Percentiles rank a stretch among this genome's conserved stretches.
phyloP scores from a whole-genome alignment of 176 grass and related monocot species.

The Oryza rufipogon region DNA sequence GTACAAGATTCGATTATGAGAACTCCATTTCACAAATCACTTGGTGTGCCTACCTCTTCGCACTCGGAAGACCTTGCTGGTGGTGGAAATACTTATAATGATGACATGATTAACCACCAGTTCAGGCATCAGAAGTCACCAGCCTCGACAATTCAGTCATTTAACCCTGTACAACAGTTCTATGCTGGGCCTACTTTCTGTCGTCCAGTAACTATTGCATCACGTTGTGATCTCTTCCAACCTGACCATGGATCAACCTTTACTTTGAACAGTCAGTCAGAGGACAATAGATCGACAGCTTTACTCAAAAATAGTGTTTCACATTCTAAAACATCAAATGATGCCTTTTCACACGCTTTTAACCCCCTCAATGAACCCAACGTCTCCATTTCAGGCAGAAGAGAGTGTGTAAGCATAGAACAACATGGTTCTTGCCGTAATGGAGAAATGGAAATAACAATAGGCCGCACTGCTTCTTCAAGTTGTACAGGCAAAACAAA shows the following conservation, averaged over 20 bases:
- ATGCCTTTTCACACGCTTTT: neutral
- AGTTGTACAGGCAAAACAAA: neutral
- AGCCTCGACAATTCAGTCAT: neutral
- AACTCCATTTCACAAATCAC: neutral
- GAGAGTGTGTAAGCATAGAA: slow-evolving; percentile 4
- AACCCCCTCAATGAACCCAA: neutral
- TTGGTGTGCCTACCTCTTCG: neutral
- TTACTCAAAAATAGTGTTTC: slow-evolving; percentile 3
- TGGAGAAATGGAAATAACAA: slow-evolving; percentile 2
- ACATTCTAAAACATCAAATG: neutral
- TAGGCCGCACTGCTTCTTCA: neutral
- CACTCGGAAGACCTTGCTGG: neutral
- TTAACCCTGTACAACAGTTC: neutral
- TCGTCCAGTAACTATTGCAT: slow-evolving; percentile 8
- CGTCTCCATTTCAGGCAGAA: neutral
- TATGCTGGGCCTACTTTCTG: slow-evolving; percentile 1
- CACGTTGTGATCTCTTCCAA: neutral
- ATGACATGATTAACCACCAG: neutral
- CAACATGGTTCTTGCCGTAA: neutral
- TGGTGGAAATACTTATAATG: neutral
- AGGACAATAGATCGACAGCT: neutral
- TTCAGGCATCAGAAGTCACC: neutral
- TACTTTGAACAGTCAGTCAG: slow-evolving; percentile 12
- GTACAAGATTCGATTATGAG: neutral
- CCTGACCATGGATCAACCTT: neutral